These are phyloP conservation scores for Zarea fungicola DNA, from an alignment of 2,329 filamentous ascomycete genomes.

Conservation along the genomic window DNA sequence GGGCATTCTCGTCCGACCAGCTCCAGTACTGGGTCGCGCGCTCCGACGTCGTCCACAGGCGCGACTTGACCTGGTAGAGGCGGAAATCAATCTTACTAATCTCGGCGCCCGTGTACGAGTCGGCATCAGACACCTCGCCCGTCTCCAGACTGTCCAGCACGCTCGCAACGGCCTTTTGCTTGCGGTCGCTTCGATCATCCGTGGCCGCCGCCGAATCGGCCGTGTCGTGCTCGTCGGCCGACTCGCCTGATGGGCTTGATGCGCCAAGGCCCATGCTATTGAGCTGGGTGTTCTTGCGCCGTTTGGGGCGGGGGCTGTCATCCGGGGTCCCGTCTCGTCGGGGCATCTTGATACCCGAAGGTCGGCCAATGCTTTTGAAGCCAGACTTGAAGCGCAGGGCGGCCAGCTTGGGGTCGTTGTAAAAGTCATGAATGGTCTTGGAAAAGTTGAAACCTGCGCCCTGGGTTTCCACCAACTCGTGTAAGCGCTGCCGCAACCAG, in stretches of 20 bases:
- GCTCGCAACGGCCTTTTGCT: neutral
- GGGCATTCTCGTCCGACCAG: constrained; percentile 35
- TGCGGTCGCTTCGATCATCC: neutral
- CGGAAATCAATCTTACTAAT: constrained; percentile 46
- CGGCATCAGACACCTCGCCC: constrained; percentile 36
- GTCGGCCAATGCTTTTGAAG: constrained; percentile 53
- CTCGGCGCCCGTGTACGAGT: constrained; percentile 43
- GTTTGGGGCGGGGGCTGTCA: constrained; percentile 19
- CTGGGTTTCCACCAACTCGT: constrained; percentile 40
- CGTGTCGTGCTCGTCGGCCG: neutral
- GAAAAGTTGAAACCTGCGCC: constrained; percentile 47
- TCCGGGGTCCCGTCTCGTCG: neutral
- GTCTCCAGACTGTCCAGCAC: constrained; percentile 7
- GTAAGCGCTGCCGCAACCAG: constrained; percentile 53
- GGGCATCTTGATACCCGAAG: constrained; percentile 41
- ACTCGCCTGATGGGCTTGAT: neutral
- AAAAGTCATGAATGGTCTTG: constrained; percentile 48
- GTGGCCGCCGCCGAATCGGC: neutral
- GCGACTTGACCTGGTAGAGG: constrained; percentile 47
- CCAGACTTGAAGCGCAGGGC: constrained; percentile 47
- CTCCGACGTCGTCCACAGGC: constrained; percentile 39
- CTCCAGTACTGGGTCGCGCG: constrained; percentile 53
- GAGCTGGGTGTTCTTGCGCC: constrained; percentile 2
- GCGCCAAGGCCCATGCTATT: constrained; percentile 5
- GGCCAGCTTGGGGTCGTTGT: constrained; percentile 49